Conservation (phyloP, 2,329 filamentous ascomycete genomes). For the Microdochium nivale region DNA sequence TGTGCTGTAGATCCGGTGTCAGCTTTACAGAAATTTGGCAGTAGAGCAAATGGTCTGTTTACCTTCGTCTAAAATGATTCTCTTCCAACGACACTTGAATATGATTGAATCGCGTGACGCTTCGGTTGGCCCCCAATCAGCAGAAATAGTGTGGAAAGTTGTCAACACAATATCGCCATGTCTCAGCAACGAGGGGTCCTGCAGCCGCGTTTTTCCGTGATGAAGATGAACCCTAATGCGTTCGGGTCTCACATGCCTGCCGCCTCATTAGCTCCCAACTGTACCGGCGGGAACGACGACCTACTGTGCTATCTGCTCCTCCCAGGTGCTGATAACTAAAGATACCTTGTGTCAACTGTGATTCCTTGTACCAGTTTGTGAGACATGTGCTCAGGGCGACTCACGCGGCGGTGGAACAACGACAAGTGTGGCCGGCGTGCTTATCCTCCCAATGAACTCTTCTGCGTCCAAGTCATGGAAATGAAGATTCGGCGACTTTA, state of each 20-base stretch:
- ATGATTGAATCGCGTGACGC: slow-evolving; percentile 9
- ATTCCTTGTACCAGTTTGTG: too few species aligned
- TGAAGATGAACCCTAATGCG: slow-evolving; percentile 8
- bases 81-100: slow-evolving; percentile 26
- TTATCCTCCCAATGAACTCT: neutral
- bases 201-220: slow-evolving; percentile 17
- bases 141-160: slow-evolving; percentile 30
- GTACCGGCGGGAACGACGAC: neutral
- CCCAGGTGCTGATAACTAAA: slow-evolving; percentile 10
- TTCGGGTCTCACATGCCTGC: slow-evolving; percentile 1
- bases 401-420: slow-evolving; percentile 10
- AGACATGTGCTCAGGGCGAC: neutral
- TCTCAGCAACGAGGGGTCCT: slow-evolving; percentile 5
- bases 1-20: too few species aligned
- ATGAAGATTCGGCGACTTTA: neutral
- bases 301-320: slow-evolving; percentile 9
- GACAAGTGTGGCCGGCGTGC: slow-evolving; percentile 6
- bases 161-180: slow-evolving; percentile 23
- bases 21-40: too few species aligned
- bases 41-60: neutral
- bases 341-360: neutral
- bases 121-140: slow-evolving; percentile 19
- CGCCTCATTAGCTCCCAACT: neutral
- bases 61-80: slow-evolving; percentile 32
- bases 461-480: neutral